phyloP scores from a whole-genome alignment of 2,329 filamentous ascomycete species.

The Fusarium luffae region DNA sequence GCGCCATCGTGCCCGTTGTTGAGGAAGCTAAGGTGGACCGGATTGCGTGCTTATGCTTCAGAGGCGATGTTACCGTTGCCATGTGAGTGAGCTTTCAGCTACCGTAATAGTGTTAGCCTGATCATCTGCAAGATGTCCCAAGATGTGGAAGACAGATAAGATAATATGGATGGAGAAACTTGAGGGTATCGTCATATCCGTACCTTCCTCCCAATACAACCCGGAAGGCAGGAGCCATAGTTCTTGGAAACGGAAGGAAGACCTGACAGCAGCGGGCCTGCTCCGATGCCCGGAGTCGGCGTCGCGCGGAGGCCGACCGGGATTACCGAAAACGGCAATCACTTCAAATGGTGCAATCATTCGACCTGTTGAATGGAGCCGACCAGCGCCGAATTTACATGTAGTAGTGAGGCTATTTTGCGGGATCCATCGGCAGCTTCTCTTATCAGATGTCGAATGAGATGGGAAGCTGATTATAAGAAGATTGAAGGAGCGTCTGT shows the following conservation, averaged over 20 bases:
- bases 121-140: not conserved
- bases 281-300: conserved; percentile 38
- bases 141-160: not conserved
- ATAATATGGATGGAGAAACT: not conserved
- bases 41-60: conserved; percentile 41
- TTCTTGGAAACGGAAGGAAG: not conserved
- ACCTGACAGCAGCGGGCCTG: conserved; percentile 3
- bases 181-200: not conserved
- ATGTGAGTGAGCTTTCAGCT: conserved; percentile 1
- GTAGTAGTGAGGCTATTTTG: conserved; percentile 39
- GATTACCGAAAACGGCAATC: conserved; percentile 37
- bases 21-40: conserved; percentile 34
- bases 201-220: not conserved
- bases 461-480: conserved; percentile 6
- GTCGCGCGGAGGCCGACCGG: conserved; percentile 38
- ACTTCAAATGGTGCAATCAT: conserved; percentile 29
- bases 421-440: conserved; percentile 33
- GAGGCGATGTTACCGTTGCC: conserved; percentile 12
- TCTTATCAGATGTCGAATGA: conserved; percentile 16
- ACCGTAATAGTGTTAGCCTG: conserved; percentile 2
- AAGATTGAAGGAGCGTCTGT: not conserved
- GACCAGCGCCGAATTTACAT: not conserved
- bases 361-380: conserved; percentile 20
- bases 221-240: not conserved
- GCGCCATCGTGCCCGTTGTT: conserved; percentile 30